Base-by-base conservation (phyloP, 2,329 filamentous ascomycete genomes). In the Mycosphaerella arachidis region DNA sequence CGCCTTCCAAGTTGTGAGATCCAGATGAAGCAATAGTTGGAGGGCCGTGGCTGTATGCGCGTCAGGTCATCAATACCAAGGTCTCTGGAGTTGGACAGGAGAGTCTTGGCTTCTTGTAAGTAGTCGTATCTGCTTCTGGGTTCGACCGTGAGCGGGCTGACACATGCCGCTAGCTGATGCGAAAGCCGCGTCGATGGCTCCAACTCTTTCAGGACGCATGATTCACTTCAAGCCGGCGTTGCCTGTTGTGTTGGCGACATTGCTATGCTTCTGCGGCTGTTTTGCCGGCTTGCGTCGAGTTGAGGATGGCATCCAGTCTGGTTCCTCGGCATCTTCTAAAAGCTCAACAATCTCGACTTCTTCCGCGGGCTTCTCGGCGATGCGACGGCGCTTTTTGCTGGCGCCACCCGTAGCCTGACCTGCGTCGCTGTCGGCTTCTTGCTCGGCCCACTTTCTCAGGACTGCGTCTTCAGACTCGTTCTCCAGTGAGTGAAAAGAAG, bases 401-500 rank as follows among this genome's bases (percentile, higher is more conserved):
- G 63, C 63, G 13, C 64, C 64, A 29, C 56, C 53, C 3, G 60
- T 48, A 16, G 61, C 40, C 4, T 50, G 45, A 16, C 60, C 31
- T 0, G 37, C 48, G 33, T 62, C 59, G 35, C 58, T 62, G 27
- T 58, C 56, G 1, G 55, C 68, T 35, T 70, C 71, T n/a, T 75
- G 73, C 58, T 76, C 74, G 48, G 75, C 73, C 80, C 78, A 81
- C 29, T 75, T 76, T 67, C 75, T 74, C 29, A 77, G 68, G 5
- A 79, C 72, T 48, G 77, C 79, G 55, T 82, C 77, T 52, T 82
- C 81, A 9, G 69, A 66, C n/a, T 74, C 72, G 58, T 81, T 83
- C 61, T 82, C 79, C 73, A 84, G 76, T 54, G 69, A 76, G 70
- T 84, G 82, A 63, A 82, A 84, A 10, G 76, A 79, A 6, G 82